Base-by-base conservation (phyloP, 495 filamentous ascomycete species). In the Xanthoparmelia taractica region DNA sequence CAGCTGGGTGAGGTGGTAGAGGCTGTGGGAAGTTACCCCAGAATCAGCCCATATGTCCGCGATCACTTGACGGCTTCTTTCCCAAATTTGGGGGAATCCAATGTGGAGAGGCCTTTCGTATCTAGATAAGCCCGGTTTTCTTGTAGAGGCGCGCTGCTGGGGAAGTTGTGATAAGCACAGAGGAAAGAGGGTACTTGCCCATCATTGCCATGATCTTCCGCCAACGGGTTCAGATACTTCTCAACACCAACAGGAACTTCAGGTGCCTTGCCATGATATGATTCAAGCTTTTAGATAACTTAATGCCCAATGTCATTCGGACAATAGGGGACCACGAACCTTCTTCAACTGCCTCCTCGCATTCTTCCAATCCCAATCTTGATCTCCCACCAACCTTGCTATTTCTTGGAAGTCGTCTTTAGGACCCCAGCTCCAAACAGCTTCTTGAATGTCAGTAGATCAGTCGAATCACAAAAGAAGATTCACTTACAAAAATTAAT, bases 331-430 rank as follows among this genome's bases (percentile, higher is more conserved):
- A 1, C 40, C 50, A 29, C 50, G 17, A 54, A 54, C 50, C 50
- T 54, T 57, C 31, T 37, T 57, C 31, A 57, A 57, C 31, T 23
- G 31, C 10, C 8, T 27, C 18, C 36, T 33, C 36, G 54, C 54
- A 57, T 57, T 11, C 17, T 57, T 31, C 54, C 54, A 57, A 12
- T 57, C 17, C 54, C 54, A 57, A 6, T 36, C 54, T 11, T 17
- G 13, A 11, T 57, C 54, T 36, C 54, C 54, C 27, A 57, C 31
- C 11, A 57, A 11, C 20, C 54, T 20, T 17, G 54, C 54, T 20
- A 36, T 57, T 4, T 57, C 54, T 18, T 57, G 31, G 18, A 11
- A 57, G 17, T 57, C 54, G 31, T 57, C 54, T 57, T 37, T 57
- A 4, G 54, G 54, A 37, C 54, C 54, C 31, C 31, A n/a, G n/a